phyloP scores from a whole-genome alignment of 306 rosid genomes.

The Cucurbita pepo region DNA sequence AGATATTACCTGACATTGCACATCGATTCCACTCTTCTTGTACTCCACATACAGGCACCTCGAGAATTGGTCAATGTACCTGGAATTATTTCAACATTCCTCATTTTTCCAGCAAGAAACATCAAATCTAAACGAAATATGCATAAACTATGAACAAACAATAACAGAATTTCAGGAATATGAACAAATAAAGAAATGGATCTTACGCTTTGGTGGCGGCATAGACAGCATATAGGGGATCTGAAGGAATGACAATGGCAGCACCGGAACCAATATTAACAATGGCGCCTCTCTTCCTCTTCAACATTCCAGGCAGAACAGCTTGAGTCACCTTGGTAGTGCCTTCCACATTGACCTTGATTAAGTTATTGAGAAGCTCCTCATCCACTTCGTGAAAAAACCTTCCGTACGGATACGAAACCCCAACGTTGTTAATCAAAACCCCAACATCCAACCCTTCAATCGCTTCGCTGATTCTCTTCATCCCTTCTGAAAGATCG shows the following conservation, averaged over 20 bases:
- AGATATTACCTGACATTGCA: slow-evolving; percentile 92
- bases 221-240: slow-evolving; percentile 89
- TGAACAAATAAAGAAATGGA: background rate
- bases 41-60: slow-evolving; percentile 85
- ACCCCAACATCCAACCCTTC: slow-evolving; percentile 79
- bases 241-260: slow-evolving; percentile 78
- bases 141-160: background rate
- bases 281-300: slow-evolving; percentile 83
- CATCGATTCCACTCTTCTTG: slow-evolving; percentile 87
- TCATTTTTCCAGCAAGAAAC: background rate
- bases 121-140: background rate
- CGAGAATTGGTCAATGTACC: slow-evolving; percentile 91
- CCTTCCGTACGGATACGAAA: slow-evolving; percentile 84
- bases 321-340: slow-evolving; percentile 81
- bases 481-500: slow-evolving; percentile 53
- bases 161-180: background rate
- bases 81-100: slow-evolving; percentile 10
- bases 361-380: slow-evolving; percentile 49
- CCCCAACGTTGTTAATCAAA: slow-evolving; percentile 68
- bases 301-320: slow-evolving; percentile 70
- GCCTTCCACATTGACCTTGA: slow-evolving; percentile 70
- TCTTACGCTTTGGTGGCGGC: slow-evolving; percentile 95
- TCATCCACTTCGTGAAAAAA: slow-evolving; percentile 84
- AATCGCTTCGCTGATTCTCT: slow-evolving; percentile 31
- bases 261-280: slow-evolving; percentile 95